Base-by-base conservation (phyloP, 202 grass and related monocot species). In the Cymbopogon flexuosus region DNA sequence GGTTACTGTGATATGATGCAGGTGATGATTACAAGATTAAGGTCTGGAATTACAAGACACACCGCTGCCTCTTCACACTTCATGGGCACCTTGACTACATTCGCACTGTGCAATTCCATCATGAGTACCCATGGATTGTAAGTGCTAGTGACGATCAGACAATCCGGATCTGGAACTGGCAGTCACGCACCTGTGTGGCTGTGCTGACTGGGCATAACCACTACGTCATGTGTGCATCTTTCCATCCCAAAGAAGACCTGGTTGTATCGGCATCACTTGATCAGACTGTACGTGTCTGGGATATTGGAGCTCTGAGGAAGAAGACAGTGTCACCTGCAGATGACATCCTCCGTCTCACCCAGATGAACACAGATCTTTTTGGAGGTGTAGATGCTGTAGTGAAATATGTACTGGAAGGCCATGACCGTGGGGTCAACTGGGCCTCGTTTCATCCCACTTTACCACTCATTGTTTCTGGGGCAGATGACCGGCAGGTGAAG, bases 1-100 rank as follows among this genome's bases (percentile, higher is more conserved):
- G 27, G 9, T 42, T 72, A 12, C 1, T 76, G 43, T 81, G 74
- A 66, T 76, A 64, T 3, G 19, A 68, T 85, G 81, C 84, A 98
- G 95, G 95, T 74, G 95, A 97, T 62, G 95, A 97, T 82, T 97
- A 97, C 68, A 97, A 97, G 84, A 97, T 97, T 54, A 97, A 97
- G 84, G 95, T 97, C 24, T 97, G 95, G 95, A 97, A 97, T 76
- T 94, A 97, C 79, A 97, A 97, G 86, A 97, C 92, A 3, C 95
- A 97, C 77, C 87, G 92, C 61, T 97, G 92, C 88, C 84, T 97
- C 30, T 97, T 97, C 73, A 97, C 95, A 15, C 94, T 97, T 59
- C 90, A 92, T 46, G 94, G 94, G 35, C 92, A 97, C 21, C 92
- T 98, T 73, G 95, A 98, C 77, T 98, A 98, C 71, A 98, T 98